A percentile compares a stretch with the other conserved stretches of the same genome.
Conservation (phyloP, 1,284 basidiomycete species). For the Polyporus tsugae region DNA sequence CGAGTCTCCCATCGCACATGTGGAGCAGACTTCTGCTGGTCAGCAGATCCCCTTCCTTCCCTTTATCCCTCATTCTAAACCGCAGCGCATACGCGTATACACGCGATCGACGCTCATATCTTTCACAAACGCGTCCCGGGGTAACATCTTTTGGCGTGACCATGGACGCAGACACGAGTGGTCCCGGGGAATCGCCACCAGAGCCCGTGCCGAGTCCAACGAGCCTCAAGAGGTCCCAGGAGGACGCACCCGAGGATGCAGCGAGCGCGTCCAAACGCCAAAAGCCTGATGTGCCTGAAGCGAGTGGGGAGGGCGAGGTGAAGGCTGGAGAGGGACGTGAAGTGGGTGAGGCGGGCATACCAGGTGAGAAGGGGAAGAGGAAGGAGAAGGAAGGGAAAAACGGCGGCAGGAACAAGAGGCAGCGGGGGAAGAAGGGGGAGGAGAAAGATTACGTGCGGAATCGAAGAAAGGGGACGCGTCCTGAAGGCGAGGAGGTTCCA, state of each 20-base stretch:
- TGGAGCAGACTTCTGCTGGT: slow-evolving; percentile 24
- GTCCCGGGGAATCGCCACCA: slow-evolving; percentile 5
- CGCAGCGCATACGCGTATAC: slow-evolving; percentile 3
- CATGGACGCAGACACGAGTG: slow-evolving; percentile 24
- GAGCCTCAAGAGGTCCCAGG: slow-evolving; percentile 28
- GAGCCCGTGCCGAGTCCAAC: slow-evolving; percentile 10
- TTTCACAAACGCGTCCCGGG: background rate
- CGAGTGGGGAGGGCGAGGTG: background rate
- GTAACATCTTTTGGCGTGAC: background rate
- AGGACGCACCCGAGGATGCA: slow-evolving; percentile 11
- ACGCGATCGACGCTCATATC: background rate
- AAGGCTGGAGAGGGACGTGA: slow-evolving; percentile 9
- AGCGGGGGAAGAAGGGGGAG: slow-evolving; percentile 34
- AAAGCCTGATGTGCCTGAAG: slow-evolving; percentile 9
- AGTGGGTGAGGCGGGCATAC: background rate
- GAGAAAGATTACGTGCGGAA: slow-evolving; percentile 28
- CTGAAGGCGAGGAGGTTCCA: slow-evolving; percentile 40
- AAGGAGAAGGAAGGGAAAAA: slow-evolving; percentile 20
- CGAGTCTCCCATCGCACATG: slow-evolving; percentile 13
- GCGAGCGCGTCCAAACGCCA: slow-evolving; percentile 25
- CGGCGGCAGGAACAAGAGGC: slow-evolving; percentile 22
- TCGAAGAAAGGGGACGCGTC: slow-evolving; percentile 42
- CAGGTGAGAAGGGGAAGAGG: slow-evolving; percentile 2
- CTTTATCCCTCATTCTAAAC: slow-evolving; percentile 5
- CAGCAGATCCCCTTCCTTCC: slow-evolving; percentile 13